Percentiles rank a stretch among this genome's conserved stretches.
phyloP scores from a whole-genome alignment of 176 grass and related monocot genomes.

The Calamus simplicifolius region DNA sequence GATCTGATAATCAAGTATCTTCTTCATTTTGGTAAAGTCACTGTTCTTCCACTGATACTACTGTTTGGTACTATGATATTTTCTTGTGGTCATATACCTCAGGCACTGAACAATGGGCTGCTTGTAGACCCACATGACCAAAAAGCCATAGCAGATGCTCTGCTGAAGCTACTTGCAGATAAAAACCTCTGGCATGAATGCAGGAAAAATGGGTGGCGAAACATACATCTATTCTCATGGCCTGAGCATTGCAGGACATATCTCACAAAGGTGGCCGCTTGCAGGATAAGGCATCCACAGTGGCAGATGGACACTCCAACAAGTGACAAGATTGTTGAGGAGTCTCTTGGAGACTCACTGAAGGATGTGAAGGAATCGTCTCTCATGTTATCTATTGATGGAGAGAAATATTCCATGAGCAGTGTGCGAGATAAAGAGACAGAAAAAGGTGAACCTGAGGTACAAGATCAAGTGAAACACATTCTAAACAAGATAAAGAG shows the following conservation, averaged over 20 bases:
- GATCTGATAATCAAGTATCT: too few species aligned
- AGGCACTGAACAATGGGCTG: conserved; percentile 80
- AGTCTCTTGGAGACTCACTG: conserved; percentile 53
- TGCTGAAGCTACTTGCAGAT: conserved; percentile 73
- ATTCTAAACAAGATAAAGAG: conserved; percentile 24
- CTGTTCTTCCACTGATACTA: too few species aligned
- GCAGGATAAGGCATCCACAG: conserved; percentile 51
- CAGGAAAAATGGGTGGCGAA: conserved; percentile 60
- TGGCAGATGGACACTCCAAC: conserved; percentile 31
- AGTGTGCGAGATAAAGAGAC: too few species aligned
- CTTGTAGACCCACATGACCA: conserved; percentile 84
- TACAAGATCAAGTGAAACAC: conserved; percentile 20
- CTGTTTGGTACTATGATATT: too few species aligned
- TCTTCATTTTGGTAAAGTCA: too few species aligned
- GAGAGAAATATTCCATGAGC: conserved; percentile 25
- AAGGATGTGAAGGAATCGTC: conserved; percentile 64
- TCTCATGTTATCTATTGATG: conserved; percentile 49
- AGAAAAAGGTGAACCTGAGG: conserved; percentile 1
- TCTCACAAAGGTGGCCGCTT: conserved; percentile 37
- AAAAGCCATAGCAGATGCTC: conserved; percentile 66
- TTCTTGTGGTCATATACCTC: conserved; percentile 8
- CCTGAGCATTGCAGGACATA: conserved; percentile 86
- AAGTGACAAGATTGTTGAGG: conserved; percentile 36
- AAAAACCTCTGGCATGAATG: conserved; percentile 62
- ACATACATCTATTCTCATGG: conserved; percentile 80